Evolutionary conservation across 345 rosid species (phyloP).

Genomic region (Gossypium turneri): DNA sequence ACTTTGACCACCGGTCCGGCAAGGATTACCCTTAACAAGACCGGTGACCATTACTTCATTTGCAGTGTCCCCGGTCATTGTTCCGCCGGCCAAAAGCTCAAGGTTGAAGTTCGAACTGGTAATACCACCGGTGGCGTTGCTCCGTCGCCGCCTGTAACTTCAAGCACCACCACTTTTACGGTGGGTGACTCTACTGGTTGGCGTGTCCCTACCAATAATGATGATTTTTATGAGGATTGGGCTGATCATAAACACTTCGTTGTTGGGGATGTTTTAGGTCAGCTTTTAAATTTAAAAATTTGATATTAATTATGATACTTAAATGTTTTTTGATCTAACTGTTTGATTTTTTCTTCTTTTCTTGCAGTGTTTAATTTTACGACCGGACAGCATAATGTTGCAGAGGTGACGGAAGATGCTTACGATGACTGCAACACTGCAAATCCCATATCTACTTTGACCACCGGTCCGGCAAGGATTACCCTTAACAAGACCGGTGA

Average conservation of each 20-base stretch:
- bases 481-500: conserved; percentile 28
- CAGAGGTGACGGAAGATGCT: conserved; percentile 26
- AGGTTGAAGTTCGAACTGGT: conserved; percentile 10
- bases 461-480: conserved; percentile 23
- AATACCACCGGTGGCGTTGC: not conserved
- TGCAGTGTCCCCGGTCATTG: conserved; percentile 32
- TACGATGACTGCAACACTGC: conserved; percentile 25
- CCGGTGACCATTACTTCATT: conserved; percentile 32
- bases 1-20: conserved; percentile 19
- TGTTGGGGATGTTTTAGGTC: conserved; percentile 40
- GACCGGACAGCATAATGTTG: conserved; percentile 36
- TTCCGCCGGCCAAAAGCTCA: conserved; percentile 26
- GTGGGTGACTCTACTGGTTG: conserved; percentile 42
- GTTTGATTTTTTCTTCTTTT: not conserved
- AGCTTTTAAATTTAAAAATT: not conserved
- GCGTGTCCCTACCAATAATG: conserved; percentile 13
- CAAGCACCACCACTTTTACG: not conserved
- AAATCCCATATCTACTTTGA: conserved; percentile 2
- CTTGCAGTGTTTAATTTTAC: conserved; percentile 30
- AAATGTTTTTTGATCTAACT: not conserved
- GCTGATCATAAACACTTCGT: conserved; percentile 20
- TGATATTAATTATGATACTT: not conserved
- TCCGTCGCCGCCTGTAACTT: not conserved
- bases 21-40: conserved; percentile 24
- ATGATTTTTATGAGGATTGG: conserved; percentile 33